These are phyloP conservation scores for Endocarpon pusillum DNA, from an alignment of 495 filamentous ascomycete species.

Conservation along the genomic window DNA sequence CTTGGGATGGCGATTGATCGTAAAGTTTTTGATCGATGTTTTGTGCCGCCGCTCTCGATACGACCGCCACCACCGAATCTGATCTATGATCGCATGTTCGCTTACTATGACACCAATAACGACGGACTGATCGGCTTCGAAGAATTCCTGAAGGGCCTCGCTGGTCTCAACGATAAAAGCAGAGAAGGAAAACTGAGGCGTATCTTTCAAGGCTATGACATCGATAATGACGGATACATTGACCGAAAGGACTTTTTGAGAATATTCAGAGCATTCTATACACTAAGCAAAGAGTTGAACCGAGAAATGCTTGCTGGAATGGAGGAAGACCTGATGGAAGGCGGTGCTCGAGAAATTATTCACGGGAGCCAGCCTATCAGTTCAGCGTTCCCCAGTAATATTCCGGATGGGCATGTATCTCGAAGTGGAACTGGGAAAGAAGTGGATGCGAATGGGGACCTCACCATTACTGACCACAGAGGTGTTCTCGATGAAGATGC, in stretches of 20 bases:
- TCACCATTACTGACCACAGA: constrained; percentile 37
- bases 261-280: constrained; percentile 81
- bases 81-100: constrained; percentile 89
- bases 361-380: constrained; percentile 64
- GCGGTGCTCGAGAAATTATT: constrained; percentile 56
- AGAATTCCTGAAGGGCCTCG: constrained; percentile 75
- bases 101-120: constrained; percentile 81
- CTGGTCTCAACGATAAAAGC: constrained; percentile 57
- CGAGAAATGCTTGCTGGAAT: constrained; percentile 65
- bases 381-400: constrained; percentile 47
- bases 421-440: constrained; percentile 48
- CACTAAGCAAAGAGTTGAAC: constrained; percentile 69
- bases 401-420: constrained; percentile 39
- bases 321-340: constrained; percentile 63
- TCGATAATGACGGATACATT: constrained; percentile 78
- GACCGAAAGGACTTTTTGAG: constrained; percentile 79
- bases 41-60: constrained; percentile 65
- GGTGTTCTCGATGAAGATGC: constrained; percentile 29
- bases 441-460: constrained; percentile 38
- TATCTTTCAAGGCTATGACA: constrained; percentile 81
- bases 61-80: constrained; percentile 66
- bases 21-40: constrained; percentile 76
- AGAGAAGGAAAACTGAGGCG: constrained; percentile 46
- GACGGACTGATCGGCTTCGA: constrained; percentile 86
- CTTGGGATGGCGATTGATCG: constrained; percentile 74